Evolutionary conservation across 2,329 filamentous ascomycete species (phyloP), one percentile per base, ranked within the genome.

Genomic region (Claviceps monticola): DNA sequence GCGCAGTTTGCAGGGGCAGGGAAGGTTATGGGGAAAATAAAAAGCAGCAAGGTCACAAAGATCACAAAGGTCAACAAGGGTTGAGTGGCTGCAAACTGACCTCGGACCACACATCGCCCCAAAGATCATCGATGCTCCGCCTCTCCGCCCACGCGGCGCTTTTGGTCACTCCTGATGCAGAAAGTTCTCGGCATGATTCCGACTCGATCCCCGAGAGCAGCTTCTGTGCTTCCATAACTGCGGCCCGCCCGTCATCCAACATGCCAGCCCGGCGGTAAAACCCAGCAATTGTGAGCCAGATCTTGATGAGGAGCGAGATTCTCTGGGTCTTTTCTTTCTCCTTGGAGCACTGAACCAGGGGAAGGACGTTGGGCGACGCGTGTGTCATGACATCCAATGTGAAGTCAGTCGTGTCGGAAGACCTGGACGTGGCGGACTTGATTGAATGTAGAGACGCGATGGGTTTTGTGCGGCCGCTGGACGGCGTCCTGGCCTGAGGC

Each of bases 221-320:
- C 62, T 86, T 86, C 54, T 81, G 75, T 1, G 91, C 93, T 71
- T 97, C 93, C 11, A 81, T 76, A 29, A 90, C 79, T 6, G 91
- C 88, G 50, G 83, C 86, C 58, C 79, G 80, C 13, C 86, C 82
- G 64, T 97, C 91, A 19, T 90, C 84, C 51, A 81, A 80, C 71
- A 94, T 81, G 8, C 78, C 79, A 7, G 91, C 88, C 50, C 88
- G 80, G 29, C 88, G 80, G 63, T 97, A 98, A 57, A 97, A 83
- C 0, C 85, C 85, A 2, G 88, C 85, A 55, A 96, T 88, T 63
- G 93, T 84, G 8, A 96, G 74, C 93, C 93, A 98, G 36, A 96
- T 82, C 57, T 84, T 84, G 19, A 89, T 72, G 16, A 98, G 64
- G 11, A 81, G 71, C 6, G 70, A 69, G 36, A 67, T 71, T 45